Conservation (phyloP, 257 asterid genomes). For the Forsythia viridissima region DNA sequence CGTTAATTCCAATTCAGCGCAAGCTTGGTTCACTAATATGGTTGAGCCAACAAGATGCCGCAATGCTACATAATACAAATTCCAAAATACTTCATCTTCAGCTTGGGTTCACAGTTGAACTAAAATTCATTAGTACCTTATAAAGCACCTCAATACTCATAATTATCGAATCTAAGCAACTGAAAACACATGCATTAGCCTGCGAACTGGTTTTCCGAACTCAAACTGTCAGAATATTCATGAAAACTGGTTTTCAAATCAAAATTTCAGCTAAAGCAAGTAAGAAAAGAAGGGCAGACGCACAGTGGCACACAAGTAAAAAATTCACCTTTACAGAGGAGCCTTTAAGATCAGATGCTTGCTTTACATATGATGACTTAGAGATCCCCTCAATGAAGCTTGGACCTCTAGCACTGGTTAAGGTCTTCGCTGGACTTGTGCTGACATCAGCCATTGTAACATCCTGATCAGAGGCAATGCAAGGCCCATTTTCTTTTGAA, state of each 20-base stretch:
- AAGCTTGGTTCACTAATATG: neutral
- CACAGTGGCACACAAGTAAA: neutral
- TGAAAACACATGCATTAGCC: neutral
- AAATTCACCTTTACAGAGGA: slow-evolving; percentile 70
- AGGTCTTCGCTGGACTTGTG: slow-evolving; percentile 48
- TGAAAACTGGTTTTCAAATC: slow-evolving; percentile 1
- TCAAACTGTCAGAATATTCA: neutral
- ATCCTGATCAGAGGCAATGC: slow-evolving; percentile 70
- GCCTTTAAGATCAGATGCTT: slow-evolving; percentile 88
- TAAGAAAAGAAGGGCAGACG: neutral
- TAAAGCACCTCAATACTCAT: neutral
- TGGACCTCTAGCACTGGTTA: slow-evolving; percentile 57
- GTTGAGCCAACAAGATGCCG: neutral
- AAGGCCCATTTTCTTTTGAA: slow-evolving; percentile 77
- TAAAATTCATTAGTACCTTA: neutral
- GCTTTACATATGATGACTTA: slow-evolving; percentile 83
- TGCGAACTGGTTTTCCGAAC: neutral
- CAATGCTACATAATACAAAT: neutral
- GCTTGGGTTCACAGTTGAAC: slow-evolving; percentile 12
- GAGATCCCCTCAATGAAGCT: slow-evolving; percentile 92
- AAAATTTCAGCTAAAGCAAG: neutral
- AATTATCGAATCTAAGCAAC: neutral
- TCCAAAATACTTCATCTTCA: neutral
- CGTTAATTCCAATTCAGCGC: neutral
- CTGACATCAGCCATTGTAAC: slow-evolving; percentile 78